Percentiles rank a stretch among this genome's conserved stretches.
Conservation (phyloP, 2,329 filamentous ascomycete genomes). For the Xylariaceae sp. region DNA sequence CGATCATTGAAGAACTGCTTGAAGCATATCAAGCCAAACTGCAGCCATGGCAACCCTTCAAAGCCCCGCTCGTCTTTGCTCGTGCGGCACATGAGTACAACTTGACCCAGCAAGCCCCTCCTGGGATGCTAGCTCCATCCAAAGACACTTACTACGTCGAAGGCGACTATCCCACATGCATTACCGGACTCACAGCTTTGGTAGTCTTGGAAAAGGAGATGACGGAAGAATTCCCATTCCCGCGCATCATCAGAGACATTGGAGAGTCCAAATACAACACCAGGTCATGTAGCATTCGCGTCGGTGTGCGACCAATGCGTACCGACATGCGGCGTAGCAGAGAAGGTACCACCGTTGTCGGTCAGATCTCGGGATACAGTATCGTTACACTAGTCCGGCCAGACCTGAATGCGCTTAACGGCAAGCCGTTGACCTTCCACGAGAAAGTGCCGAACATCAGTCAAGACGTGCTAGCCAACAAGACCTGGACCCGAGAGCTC, state of each 20-base stretch:
- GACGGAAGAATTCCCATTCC: constrained; percentile 18
- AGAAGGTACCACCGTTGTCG: constrained; percentile 8
- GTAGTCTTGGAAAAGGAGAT: constrained; percentile 7
- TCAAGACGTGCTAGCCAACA: background rate
- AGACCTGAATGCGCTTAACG: constrained; percentile 1
- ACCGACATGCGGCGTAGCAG: constrained; percentile 9
- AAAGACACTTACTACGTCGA: background rate
- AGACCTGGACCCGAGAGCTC: constrained; percentile 9
- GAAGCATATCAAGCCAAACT: background rate
- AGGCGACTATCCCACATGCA: background rate
- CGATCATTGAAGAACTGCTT: constrained; percentile 2
- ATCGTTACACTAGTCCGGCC: constrained; percentile 13
- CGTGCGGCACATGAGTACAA: constrained; percentile 16
- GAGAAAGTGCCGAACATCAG: background rate
- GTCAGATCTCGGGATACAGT: constrained; percentile 16
- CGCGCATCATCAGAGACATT: constrained; percentile 9
- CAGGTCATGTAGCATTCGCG: constrained; percentile 13
- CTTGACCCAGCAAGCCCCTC: background rate
- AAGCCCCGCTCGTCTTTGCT: constrained; percentile 13
- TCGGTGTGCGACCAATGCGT: constrained; percentile 13
- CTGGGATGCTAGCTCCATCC: background rate
- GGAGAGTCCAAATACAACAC: constrained; percentile 8
- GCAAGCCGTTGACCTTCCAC: constrained; percentile 7
- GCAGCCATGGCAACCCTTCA: constrained; percentile 5
- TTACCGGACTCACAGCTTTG: constrained; percentile 7